Evolutionary conservation across 106 monocot species (phyloP).

Genomic region (Chionographis japonica): DNA sequence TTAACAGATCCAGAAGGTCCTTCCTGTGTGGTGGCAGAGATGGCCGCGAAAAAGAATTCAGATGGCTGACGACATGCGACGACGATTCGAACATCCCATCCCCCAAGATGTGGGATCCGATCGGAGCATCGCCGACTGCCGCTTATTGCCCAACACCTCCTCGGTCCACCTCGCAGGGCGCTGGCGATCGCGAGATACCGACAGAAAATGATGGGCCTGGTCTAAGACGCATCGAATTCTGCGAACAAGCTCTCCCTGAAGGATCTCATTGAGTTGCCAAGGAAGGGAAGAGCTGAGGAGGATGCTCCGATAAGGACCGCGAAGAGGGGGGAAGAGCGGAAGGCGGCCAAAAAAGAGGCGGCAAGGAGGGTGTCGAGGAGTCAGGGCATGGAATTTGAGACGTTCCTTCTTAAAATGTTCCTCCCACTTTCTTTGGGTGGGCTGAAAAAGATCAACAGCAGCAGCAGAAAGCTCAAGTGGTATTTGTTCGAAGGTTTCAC

Average conservation of each 20-base stretch:
- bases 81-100: too few species aligned
- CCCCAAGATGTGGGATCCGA: too few species aligned
- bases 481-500: not conserved
- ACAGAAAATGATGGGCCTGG: slow-evolving; percentile 40
- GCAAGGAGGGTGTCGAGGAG: slow-evolving; percentile 12
- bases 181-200: slow-evolving; percentile 21
- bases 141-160: not conserved
- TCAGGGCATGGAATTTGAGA: not conserved
- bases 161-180: not conserved
- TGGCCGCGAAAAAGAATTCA: too few species aligned
- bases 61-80: too few species aligned
- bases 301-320: not conserved
- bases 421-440: not conserved
- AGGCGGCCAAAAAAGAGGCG: not conserved
- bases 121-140: not conserved
- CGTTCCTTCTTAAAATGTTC: slow-evolving; percentile 21
- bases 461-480: not conserved
- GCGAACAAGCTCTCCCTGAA: slow-evolving; percentile 37
- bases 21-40: too few species aligned
- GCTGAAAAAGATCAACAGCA: slow-evolving; percentile 6
- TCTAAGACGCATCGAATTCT: slow-evolving; percentile 25
- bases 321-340: not conserved
- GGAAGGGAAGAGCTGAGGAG: not conserved
- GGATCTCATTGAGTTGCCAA: slow-evolving; percentile 10
- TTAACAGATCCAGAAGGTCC: too few species aligned